Percentiles rank a stretch among this genome's conserved stretches.
Evolutionary conservation across 768 basidiomycete genomes (phyloP).

Genomic region (Tulasnella sp.): DNA sequence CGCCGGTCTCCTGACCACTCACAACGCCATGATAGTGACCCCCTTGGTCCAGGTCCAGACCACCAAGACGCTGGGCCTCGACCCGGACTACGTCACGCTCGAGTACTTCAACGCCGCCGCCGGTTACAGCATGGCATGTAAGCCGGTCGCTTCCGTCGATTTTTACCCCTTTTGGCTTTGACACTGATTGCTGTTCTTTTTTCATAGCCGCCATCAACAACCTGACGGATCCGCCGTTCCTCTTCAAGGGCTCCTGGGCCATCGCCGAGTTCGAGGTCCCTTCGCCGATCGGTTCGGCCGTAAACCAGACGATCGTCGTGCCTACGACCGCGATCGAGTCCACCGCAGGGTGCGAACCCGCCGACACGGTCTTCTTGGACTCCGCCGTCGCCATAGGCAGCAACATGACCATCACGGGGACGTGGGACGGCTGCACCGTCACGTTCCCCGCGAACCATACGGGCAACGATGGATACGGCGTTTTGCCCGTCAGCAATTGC

Average conservation of each 20-base stretch:
- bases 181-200: no score
- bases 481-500: slow-evolving; percentile 47
- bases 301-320: slow-evolving; percentile 22
- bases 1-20: slow-evolving; percentile 43
- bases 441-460: slow-evolving; percentile 48
- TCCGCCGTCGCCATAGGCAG: slow-evolving; percentile 8
- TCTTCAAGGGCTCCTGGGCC: slow-evolving; percentile 54
- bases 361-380: background rate
- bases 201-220: slow-evolving; percentile 48
- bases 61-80: slow-evolving; percentile 51
- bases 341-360: slow-evolving; percentile 10
- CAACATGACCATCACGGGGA: slow-evolving; percentile 50
- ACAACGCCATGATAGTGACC: background rate
- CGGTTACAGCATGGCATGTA: slow-evolving; percentile 49
- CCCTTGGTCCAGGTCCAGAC: slow-evolving; percentile 45
- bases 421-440: slow-evolving; percentile 55
- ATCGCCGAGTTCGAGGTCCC: slow-evolving; percentile 57
- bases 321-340: slow-evolving; percentile 26
- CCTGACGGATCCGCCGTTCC: slow-evolving; percentile 63
- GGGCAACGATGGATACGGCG: slow-evolving; percentile 56
- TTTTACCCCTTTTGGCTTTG: no score
- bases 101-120: slow-evolving; percentile 63
- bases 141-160: no score
- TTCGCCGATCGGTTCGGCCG: background rate
- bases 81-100: slow-evolving; percentile 51